A percentile compares a stretch with the other conserved stretches of the same genome.
phyloP scores from a whole-genome alignment of 2,329 filamentous ascomycete genomes.

The Tothia fuscella region DNA sequence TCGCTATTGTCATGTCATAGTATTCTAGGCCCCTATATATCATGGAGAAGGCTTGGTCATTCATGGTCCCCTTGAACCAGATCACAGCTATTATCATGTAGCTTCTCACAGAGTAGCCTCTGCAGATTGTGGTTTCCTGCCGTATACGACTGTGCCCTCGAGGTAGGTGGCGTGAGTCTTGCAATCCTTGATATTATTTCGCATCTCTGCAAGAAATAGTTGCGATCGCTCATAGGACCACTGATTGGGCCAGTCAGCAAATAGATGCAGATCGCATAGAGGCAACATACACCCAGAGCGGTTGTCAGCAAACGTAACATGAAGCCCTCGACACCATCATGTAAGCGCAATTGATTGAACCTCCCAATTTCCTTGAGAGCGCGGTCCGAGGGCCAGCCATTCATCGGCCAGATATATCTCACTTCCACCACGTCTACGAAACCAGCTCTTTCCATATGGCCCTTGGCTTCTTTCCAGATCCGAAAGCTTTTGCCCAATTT shows the following conservation, averaged over 20 bases:
- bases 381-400: slow-evolving; percentile 22
- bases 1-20: too few species aligned
- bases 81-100: too few species aligned
- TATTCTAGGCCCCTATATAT: too few species aligned
- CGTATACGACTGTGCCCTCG: slow-evolving; percentile 23
- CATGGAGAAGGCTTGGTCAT: too few species aligned
- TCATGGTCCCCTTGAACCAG: too few species aligned
- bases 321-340: slow-evolving; percentile 27
- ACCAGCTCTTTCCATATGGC: slow-evolving; percentile 19
- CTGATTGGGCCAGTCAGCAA: background rate
- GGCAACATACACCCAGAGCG: slow-evolving; percentile 13
- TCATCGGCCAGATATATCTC: slow-evolving; percentile 25
- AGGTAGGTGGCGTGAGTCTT: slow-evolving; percentile 25
- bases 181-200: slow-evolving; percentile 22
- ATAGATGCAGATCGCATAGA: background rate
- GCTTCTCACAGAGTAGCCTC: too few species aligned
- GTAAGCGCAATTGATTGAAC: slow-evolving; percentile 23
- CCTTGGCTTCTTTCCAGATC: slow-evolving; percentile 24
- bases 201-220: slow-evolving; percentile 25
- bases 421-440: slow-evolving; percentile 24
- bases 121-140: slow-evolving; percentile 20
- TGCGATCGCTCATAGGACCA: slow-evolving; percentile 19
- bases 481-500: slow-evolving; percentile 26
- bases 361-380: slow-evolving; percentile 24
- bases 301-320: slow-evolving; percentile 25